A percentile compares a stretch with the other conserved stretches of the same genome.
Evolutionary conservation across 306 rosid species (phyloP).

Genomic region (Elaeagnus macrophylla): DNA sequence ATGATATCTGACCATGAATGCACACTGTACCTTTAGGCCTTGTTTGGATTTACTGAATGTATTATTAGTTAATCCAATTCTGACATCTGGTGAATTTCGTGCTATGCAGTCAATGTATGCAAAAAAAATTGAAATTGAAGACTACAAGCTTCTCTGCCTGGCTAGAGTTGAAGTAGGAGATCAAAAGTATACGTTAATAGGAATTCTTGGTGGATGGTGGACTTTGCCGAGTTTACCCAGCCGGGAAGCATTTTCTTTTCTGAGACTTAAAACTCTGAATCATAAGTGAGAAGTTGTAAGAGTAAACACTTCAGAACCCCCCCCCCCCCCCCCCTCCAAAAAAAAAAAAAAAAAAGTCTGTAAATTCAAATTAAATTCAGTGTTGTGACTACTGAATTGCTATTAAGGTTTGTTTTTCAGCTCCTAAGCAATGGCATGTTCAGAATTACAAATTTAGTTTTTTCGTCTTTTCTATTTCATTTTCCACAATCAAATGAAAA

Average conservation of each 20-base stretch:
- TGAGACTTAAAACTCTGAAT: slow-evolving; percentile 23
- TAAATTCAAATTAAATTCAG: not conserved
- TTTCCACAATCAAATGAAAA: too few species aligned
- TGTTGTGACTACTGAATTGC: too few species aligned
- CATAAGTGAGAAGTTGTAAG: slow-evolving; percentile 14
- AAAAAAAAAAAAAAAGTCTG: too few species aligned
- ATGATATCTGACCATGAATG: not conserved
- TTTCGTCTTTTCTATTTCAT: too few species aligned
- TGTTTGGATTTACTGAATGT: not conserved
- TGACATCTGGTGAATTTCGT: slow-evolving; percentile 15
- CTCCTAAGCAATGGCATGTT: too few species aligned
- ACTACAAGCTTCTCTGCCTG: slow-evolving; percentile 53
- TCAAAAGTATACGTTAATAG: slow-evolving; percentile 44
- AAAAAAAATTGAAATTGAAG: slow-evolving; percentile 64
- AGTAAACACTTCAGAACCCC: slow-evolving; percentile 6
- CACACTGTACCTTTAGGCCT: not conserved
- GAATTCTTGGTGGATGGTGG: slow-evolving; percentile 87
- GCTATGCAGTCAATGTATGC: slow-evolving; percentile 55
- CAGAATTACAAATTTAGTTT: too few species aligned
- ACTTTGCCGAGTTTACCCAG: slow-evolving; percentile 24
- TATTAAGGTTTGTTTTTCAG: too few species aligned
- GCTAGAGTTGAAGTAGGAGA: slow-evolving; percentile 53
- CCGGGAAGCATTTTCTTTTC: slow-evolving; percentile 23
- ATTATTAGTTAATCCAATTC: slow-evolving; percentile 3
- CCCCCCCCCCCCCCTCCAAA: too few species aligned